Percentiles rank a stretch among this genome's conserved stretches.
phyloP scores from a whole-genome alignment of 306 rosid species.

The Geum urbanum region DNA sequence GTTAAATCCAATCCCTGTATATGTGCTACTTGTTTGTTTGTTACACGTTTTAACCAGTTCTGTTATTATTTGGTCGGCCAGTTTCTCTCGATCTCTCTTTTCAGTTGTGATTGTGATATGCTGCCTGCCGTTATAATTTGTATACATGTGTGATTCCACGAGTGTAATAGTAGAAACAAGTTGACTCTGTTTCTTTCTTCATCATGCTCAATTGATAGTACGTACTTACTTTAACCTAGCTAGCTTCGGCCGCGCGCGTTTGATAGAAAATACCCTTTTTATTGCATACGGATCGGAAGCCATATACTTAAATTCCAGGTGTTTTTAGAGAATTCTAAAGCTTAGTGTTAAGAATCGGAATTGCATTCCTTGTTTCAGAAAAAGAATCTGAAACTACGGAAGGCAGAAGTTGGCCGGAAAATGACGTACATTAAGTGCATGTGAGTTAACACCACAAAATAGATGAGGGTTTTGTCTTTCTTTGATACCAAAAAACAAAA shows the following conservation, averaged over 20 bases:
- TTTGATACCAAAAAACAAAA: not conserved
- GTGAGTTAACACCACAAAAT: too few species aligned
- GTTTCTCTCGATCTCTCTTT: not conserved
- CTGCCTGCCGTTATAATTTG: not conserved
- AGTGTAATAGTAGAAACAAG: not conserved
- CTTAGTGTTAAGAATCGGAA: too few species aligned
- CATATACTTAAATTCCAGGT: too few species aligned
- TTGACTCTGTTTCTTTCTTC: not conserved
- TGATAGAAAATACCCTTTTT: not conserved
- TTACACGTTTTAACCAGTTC: not conserved
- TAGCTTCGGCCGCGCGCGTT: not conserved
- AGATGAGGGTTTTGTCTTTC: not conserved
- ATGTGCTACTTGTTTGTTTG: not conserved
- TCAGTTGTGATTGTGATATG: not conserved
- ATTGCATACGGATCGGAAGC: too few species aligned
- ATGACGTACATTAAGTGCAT: not conserved
- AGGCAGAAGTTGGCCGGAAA: too few species aligned
- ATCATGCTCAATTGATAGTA: too few species aligned
- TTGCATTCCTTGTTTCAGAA: too few species aligned
- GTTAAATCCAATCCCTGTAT: not conserved
- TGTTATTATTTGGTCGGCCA: too few species aligned
- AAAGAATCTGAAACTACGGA: too few species aligned
- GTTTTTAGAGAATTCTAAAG: too few species aligned
- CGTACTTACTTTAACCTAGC: not conserved
- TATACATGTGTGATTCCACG: not conserved